Conservation (phyloP, 768 basidiomycete genomes). For the Boletellus ananiceps region DNA sequence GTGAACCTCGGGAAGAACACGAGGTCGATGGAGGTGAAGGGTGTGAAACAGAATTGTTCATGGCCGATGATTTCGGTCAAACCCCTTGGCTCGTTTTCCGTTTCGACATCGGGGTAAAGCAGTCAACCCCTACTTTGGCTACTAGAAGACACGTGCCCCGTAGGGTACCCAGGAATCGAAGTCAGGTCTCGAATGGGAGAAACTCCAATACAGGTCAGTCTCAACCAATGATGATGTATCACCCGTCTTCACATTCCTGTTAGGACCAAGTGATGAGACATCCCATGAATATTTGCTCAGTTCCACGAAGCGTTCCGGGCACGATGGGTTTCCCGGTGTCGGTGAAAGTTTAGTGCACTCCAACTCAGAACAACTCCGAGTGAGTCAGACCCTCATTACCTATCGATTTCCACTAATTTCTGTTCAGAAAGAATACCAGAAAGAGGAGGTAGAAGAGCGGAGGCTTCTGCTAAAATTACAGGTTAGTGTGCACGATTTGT, state of each 20-base stretch:
- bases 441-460: conserved; percentile 12
- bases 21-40: not conserved
- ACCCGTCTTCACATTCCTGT: not conserved
- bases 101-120: conserved; percentile 6
- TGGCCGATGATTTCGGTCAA: conserved; percentile 11
- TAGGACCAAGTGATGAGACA: not conserved
- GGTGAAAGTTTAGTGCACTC: not conserved
- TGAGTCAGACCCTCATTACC: not conserved
- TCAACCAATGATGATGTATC: not conserved
- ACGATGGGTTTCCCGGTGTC: not conserved
- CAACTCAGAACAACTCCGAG: not conserved
- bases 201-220: not conserved
- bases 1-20: not conserved
- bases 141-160: not conserved
- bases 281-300: no score
- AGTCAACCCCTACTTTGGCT: not conserved
- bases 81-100: conserved; percentile 12
- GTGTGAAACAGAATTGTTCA: conserved; percentile 1
- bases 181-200: not conserved
- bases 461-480: conserved; percentile 12
- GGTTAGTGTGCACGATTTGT: not conserved
- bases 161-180: not conserved
- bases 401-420: not conserved
- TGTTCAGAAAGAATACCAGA: conserved; percentile 7
- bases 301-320: not conserved